Conservation (phyloP, 306 rosid genomes). For the Inga laurina region DNA sequence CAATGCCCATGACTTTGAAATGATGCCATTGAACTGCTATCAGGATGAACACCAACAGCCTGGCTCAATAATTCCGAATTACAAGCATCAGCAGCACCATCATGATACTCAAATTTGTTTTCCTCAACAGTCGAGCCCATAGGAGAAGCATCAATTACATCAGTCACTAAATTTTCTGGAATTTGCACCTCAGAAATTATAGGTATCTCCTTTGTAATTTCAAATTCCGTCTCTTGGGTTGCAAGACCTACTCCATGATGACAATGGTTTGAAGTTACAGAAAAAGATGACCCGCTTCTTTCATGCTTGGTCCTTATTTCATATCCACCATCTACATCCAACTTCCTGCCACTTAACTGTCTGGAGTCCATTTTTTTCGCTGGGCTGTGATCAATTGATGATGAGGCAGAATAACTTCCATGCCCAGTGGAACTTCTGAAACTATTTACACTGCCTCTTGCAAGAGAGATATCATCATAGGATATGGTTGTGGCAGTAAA, state of each 20-base stretch:
- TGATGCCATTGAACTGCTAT: constrained; percentile 36
- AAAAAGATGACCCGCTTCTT: constrained; percentile 46
- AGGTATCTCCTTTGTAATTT: constrained; percentile 33
- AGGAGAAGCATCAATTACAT: constrained; percentile 44
- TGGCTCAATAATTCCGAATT: constrained; percentile 39
- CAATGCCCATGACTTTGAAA: constrained; percentile 29
- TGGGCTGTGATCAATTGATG: constrained; percentile 69
- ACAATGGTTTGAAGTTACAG: constrained; percentile 44
- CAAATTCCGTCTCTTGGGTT: constrained; percentile 44
- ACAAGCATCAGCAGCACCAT: constrained; percentile 44
- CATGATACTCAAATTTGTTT: constrained; percentile 41
- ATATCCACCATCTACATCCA: constrained; percentile 53
- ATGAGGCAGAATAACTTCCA: constrained; percentile 75
- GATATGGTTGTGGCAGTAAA: constrained; percentile 69
- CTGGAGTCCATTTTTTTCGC: constrained; percentile 55
- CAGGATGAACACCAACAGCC: constrained; percentile 34
- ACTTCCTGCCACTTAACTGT: constrained; percentile 63
- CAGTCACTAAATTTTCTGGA: constrained; percentile 48
- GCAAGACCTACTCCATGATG: constrained; percentile 42
- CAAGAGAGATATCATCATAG: constrained; percentile 59
- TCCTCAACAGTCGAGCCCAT: constrained; percentile 38
- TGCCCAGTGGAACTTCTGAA: constrained; percentile 69
- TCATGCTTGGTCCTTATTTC: constrained; percentile 49
- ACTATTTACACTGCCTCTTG: constrained; percentile 65
- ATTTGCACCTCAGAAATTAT: constrained; percentile 36